Percentiles rank a stretch among this genome's conserved stretches.
phyloP scores from a whole-genome alignment of 371 early-diverging fungal genomes.

The Mortierella sp. region DNA sequence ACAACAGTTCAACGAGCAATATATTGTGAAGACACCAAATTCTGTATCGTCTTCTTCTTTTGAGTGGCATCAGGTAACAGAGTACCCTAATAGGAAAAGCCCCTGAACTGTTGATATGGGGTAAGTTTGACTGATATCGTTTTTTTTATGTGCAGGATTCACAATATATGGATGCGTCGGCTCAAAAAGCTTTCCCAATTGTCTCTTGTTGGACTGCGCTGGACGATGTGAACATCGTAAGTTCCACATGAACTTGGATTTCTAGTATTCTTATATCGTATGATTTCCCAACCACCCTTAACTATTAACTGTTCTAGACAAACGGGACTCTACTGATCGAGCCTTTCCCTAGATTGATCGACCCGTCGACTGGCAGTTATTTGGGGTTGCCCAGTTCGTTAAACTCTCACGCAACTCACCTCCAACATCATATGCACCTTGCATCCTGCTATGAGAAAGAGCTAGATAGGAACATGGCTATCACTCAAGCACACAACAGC shows the following conservation, averaged over 20 bases:
- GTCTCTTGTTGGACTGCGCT: conserved; percentile 50
- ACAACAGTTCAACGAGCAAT: conserved; percentile 50
- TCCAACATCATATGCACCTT: conserved; percentile 19
- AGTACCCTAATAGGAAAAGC: background rate
- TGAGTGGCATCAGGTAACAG: conserved; percentile 46
- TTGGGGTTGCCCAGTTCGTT: conserved; percentile 9
- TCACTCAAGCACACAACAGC: background rate
- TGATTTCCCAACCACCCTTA: background rate
- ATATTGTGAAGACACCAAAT: conserved; percentile 49
- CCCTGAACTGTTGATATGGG: too few species aligned
- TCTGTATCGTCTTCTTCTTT: conserved; percentile 21
- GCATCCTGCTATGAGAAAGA: conserved; percentile 33
- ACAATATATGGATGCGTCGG: conserved; percentile 39
- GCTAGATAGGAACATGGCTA: conserved; percentile 4
- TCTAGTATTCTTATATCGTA: background rate
- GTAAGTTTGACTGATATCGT: background rate
- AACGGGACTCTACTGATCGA: conserved; percentile 48
- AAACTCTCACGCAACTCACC: conserved; percentile 1
- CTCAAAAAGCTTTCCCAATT: conserved; percentile 24
- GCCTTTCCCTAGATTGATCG: conserved; percentile 27
- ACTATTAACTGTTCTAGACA: conserved; percentile 6
- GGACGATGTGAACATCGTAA: conserved; percentile 33
- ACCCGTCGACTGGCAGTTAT: background rate
- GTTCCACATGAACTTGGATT: conserved; percentile 3
- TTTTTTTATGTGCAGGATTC: conserved; percentile 25